Base-by-base conservation (phyloP, 257 asterid genomes). In the Schizonepeta tenuifolia region DNA sequence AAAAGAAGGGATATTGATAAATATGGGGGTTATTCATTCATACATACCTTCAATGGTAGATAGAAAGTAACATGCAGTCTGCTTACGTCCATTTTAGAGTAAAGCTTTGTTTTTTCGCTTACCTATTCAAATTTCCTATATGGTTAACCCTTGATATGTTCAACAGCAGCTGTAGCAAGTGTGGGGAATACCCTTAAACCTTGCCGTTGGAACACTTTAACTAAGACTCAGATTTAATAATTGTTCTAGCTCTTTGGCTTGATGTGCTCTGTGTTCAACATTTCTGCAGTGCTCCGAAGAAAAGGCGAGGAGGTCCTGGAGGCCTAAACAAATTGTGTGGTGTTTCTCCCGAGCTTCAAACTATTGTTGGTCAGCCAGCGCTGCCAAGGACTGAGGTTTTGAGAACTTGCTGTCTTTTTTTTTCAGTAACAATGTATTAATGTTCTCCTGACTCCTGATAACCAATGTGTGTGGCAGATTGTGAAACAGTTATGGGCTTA, bases 361-460 rank as follows among this genome's bases (percentile, higher is more conserved):
- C 88, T 26, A 87, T 93, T 78, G 97, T 93, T 64, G 98, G 98
- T 36, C 97, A 91, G 70, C 88, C 97, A 40, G 81, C 94, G 61
- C 22, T 93, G 89, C 97, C 98, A 53, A 86, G 98, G 84, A 91
- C 98, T 55, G 98, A 93, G 97, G 98, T 93, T 63, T 67, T 17
- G 60, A 17, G 17, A 44, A 7, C 41, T 50, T 43, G 17, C 41
- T 71, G n/a, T 56, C 46, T 26, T 40, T 66, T 47, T 9, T 62
- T 56, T 8, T 49, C 49, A 15, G 26, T 41, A 49, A 21, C 46
- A 49, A 40, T 46, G 72, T 57, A 54, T 46, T 49, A 15, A 60
- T 35, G 22, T 20, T 60, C 67, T 47, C 60, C 73, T 70, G 24
- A 56, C n/a, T n/a, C n/a, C n/a, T n/a, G n/a, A n/a, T n/a, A 68